Percentiles rank a stretch among this genome's conserved stretches.
Evolutionary conservation across 148 eudicot species (phyloP).

Genomic region (Cornus kousa): DNA sequence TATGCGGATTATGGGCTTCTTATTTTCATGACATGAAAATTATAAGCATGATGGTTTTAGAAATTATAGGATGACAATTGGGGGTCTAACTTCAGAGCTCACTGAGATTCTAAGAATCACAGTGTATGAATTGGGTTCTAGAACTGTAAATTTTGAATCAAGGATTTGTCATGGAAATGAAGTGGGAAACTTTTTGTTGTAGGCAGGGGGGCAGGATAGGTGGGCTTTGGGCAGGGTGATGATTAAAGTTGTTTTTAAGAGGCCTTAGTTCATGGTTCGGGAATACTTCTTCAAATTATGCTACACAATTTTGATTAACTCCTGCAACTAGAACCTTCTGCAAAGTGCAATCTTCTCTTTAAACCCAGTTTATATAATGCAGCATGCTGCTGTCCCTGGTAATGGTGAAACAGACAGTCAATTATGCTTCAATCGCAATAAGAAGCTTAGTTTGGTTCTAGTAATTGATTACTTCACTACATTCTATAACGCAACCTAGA

Average conservation of each 20-base stretch:
- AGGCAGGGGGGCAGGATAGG: not conserved
- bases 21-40: not conserved
- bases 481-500: not conserved
- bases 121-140: not conserved
- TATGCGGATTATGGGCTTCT: not conserved
- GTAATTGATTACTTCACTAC: not conserved
- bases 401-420: not conserved
- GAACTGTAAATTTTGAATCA: not conserved
- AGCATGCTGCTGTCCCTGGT: not conserved
- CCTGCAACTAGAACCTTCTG: not conserved
- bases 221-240: not conserved
- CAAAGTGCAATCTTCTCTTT: not conserved
- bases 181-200: not conserved
- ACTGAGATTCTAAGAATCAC: not conserved
- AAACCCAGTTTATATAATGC: not conserved
- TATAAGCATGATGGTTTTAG: not conserved
- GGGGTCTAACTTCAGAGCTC: not conserved
- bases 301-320: not conserved
- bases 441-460: not conserved
- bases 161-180: not conserved
- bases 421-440: not conserved
- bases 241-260: not conserved
- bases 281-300: not conserved
- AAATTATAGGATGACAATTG: not conserved
- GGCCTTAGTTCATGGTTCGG: not conserved